Evolutionary conservation across 352 stramenopile species (phyloP), one percentile per base, ranked within the genome.

Genomic region (Bremia lactucae): DNA sequence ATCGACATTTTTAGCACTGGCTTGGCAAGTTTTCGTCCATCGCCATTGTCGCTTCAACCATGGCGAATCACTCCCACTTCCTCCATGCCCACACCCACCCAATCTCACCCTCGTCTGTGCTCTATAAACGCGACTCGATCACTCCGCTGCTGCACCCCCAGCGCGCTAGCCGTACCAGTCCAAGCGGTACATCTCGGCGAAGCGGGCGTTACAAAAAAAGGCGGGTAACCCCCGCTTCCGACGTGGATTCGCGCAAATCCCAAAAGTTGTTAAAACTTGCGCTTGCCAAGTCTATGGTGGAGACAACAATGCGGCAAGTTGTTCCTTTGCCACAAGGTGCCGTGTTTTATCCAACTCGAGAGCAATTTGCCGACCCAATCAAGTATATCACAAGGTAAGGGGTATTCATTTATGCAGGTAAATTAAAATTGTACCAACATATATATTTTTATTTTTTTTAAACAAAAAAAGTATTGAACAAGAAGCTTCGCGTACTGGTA

Each of bases 281-380:
- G 0, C 19, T 80, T 9, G 59, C 59, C 31, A 65, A 67, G 24
- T 83, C 68, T 8, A 42, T 80, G 0, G 49, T 78, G 20, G 68
- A 83, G 44, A 83, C 66, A 14, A 75, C 71, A 36, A 46, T 76
- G 34, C 31, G 46, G 14, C 45, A 62, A 1, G 31, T 59, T 6
- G 29, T 36, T 2, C 9, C 57, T 6, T 56, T 79, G 24, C 69
- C 73, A 2, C 36, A 36, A 8, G 73, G 61, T 11, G 62, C 55
- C 7, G 58, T 84, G 14, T 96, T 93, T 44, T 71, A 79, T 25
- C 86, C 86, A 26, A 91, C 85, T 7, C 6, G 59, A n/a, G 80
- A 94, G 36, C 62, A 96, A 49, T 96, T 95, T 47, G 62, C 71
- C 6, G 72, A 91, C 39, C 84, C 85, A 5, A 83, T 95, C 46